Conservation (phyloP, 129 eudicot species). For the Kitagawia praeruptora region DNA sequence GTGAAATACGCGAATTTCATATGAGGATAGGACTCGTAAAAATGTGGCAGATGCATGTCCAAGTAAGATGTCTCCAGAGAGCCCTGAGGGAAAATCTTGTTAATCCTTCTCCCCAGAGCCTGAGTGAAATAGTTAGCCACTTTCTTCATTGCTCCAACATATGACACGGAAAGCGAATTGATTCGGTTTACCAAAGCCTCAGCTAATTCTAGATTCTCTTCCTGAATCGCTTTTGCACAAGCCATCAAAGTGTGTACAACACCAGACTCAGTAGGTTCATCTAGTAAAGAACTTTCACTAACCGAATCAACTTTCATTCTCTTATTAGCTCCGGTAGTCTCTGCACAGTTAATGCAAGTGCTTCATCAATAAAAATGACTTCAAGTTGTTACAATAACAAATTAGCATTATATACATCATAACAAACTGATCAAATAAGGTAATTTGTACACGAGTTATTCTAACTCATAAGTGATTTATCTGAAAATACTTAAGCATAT, state of each 20-base stretch:
- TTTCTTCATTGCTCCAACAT: neutral
- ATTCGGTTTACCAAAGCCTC: neutral
- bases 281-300: neutral
- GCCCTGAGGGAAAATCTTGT: neutral
- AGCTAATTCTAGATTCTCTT: neutral
- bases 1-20: neutral
- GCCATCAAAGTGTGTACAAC: neutral
- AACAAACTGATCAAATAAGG: too few species aligned
- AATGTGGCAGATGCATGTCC: neutral
- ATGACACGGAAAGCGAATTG: neutral
- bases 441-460: too few species aligned
- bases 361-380: too few species aligned
- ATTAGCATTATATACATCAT: too few species aligned
- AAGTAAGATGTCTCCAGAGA: neutral
- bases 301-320: too few species aligned
- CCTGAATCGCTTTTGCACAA: neutral
- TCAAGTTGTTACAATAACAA: too few species aligned
- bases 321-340: too few species aligned
- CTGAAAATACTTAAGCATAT: too few species aligned
- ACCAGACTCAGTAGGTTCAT: neutral
- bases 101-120: neutral
- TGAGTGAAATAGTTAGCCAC: neutral
- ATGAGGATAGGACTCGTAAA: neutral
- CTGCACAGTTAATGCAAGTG: too few species aligned
- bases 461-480: too few species aligned